A percentile compares a stretch with the other conserved stretches of the same genome.
These are phyloP conservation scores for Acanthamoeba culbertsoni DNA, from an alignment of 208 protist species.

Conservation along the genomic window DNA sequence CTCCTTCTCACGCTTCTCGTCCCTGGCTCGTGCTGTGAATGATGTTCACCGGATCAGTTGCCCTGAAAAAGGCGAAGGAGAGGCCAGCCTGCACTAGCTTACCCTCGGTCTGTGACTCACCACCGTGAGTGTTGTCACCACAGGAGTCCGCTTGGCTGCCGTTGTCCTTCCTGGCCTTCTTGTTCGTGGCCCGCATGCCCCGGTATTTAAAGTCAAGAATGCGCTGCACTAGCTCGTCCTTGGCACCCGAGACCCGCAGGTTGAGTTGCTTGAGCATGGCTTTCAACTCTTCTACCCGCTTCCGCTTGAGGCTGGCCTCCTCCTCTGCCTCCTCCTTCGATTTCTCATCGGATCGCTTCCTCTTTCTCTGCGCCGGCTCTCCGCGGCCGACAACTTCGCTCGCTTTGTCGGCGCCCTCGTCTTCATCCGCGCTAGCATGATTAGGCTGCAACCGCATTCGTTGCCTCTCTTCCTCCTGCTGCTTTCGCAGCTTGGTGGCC, in stretches of 20 bases:
- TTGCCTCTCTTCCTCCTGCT: neutral
- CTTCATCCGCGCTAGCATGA: neutral
- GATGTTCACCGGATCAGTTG: too few species aligned
- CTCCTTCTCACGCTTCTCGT: neutral
- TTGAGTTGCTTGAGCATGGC: neutral
- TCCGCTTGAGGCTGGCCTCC: neutral
- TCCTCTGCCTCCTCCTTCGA: conserved; percentile 36
- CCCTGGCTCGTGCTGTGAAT: too few species aligned
- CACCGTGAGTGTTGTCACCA: too few species aligned
- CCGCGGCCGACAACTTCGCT: neutral
- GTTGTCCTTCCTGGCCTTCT: neutral
- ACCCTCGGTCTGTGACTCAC: too few species aligned
- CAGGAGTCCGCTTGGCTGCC: too few species aligned
- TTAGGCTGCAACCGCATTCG: too few species aligned
- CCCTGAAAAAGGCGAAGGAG: neutral
- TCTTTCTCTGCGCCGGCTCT: neutral
- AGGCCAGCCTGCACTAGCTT: too few species aligned
- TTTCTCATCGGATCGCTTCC: neutral
- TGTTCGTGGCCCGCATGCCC: neutral
- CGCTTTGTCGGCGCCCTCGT: neutral
- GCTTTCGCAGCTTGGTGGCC: neutral
- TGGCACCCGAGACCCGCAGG: neutral
- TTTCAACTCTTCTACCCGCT: conserved; percentile 28
- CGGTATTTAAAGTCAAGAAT: neutral
- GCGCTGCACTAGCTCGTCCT: conserved; percentile 31